Evolutionary conservation across 805 yeast species (phyloP).

Genomic region (Candida tibetensis): DNA sequence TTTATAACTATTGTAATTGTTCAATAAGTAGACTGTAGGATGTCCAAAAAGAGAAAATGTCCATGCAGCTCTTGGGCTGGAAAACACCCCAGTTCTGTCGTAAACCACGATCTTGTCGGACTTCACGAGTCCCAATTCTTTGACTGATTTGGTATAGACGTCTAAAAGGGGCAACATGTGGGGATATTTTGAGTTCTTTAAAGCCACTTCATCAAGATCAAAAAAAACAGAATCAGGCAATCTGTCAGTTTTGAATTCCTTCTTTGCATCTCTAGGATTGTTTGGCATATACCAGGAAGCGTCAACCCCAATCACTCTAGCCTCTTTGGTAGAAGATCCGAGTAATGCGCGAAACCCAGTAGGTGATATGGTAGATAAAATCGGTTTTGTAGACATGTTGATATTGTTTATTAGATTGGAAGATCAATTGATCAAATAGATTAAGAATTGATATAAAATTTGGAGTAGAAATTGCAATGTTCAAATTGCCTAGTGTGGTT

Average conservation of each 20-base stretch:
- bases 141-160: conserved; percentile 53
- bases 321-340: conserved; percentile 6
- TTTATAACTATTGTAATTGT: conserved; percentile 61
- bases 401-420: neutral
- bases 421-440: no score
- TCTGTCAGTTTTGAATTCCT: conserved; percentile 58
- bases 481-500: no score
- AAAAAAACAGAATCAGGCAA: conserved; percentile 67
- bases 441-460: neutral
- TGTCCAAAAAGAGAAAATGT: conserved; percentile 81
- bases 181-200: conserved; percentile 63
- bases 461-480: no score
- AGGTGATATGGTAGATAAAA: conserved; percentile 13
- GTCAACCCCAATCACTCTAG: conserved; percentile 63
- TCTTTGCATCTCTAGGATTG: conserved; percentile 53
- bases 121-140: conserved; percentile 52
- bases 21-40: conserved; percentile 60
- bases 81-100: conserved; percentile 80
- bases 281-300: conserved; percentile 94
- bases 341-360: conserved; percentile 10
- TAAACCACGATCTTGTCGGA: conserved; percentile 72
- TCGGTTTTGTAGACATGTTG: conserved; percentile 6
- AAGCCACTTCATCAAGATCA: conserved; percentile 71
- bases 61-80: conserved; percentile 93
- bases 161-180: conserved; percentile 80